Base-by-base conservation (phyloP, 2,329 filamentous ascomycete genomes). In the Diaporthe sp. region DNA sequence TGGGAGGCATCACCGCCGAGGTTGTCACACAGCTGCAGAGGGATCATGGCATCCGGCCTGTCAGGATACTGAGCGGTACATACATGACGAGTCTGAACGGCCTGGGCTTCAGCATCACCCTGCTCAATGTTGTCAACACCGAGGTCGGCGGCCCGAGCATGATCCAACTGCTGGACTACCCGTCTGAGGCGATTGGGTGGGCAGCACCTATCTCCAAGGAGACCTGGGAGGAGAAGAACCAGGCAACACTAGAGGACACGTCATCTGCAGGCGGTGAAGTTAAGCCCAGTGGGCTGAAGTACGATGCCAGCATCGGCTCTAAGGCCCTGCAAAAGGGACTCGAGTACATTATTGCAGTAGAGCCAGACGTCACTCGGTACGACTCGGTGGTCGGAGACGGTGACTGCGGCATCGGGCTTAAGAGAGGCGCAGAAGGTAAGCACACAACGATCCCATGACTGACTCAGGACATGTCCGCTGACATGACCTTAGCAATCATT, bases 351-450 rank as follows among this genome's bases (percentile, higher is more conserved):
- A 89, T 95, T 77, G 88, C 86, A 0, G 92, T 88, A 1, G 94
- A 95, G 82, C 92, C 93, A 1, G 92, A 94, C 70, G 88, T 95
- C 70, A 95, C 94, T 0, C 89, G 86, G 68, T 95, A 91, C 80
- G 94, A 95, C 81, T 97, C 95, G 0, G 91, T 97, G 17, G 95
- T 98, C 34, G 95, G 95, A 57, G 95, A 98, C 81, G 95, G 95
- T 63, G 95, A 98, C 84, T 98, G 95, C 81, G 95, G 95, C 13
- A 94, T 95, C 75, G 95, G 95, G 7, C 87, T 98, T 77, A 95
- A 95, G 86, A 92, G 95, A 77, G 95, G 95, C 67, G 95, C 95
- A n/a, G 93, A 98, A 88, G 91, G 88, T 89, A 84, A 82, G 85
- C 80, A 31, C 17, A 28, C 39, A 75, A 74, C 3, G 22, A 8